These are phyloP conservation scores for Mrakia frigida DNA, from an alignment of 768 basidiomycete species.

Conservation along the genomic window DNA sequence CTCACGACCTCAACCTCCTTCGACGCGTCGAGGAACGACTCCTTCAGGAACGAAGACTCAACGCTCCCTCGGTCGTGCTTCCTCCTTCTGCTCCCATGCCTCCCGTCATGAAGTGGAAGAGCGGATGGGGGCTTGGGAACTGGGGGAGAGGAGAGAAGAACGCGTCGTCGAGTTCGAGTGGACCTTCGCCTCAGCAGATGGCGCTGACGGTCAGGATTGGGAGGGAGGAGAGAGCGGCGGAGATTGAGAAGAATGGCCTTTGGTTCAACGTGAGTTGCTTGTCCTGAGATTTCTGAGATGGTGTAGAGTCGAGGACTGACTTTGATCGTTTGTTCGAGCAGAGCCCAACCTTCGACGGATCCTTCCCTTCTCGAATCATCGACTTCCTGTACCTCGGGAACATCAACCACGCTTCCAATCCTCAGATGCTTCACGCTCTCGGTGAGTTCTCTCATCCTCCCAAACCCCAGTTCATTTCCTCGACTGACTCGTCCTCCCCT, in stretches of 20 bases:
- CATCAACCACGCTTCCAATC: slow-evolving; percentile 87
- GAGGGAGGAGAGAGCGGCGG: background rate
- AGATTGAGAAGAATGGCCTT: slow-evolving; percentile 8
- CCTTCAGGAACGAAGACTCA: slow-evolving; percentile 5
- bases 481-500: background rate
- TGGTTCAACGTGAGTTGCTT: slow-evolving; percentile 27
- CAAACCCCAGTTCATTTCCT: background rate
- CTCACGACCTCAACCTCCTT: slow-evolving; percentile 67
- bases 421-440: slow-evolving; percentile 89
- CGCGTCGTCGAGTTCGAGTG: slow-evolving; percentile 58
- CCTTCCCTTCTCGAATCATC: slow-evolving; percentile 87
- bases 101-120: slow-evolving; percentile 32
- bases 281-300: background rate
- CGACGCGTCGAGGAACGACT: slow-evolving; percentile 59
- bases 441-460: background rate
- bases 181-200: slow-evolving; percentile 52
- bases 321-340: background rate
- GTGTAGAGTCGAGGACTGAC: background rate
- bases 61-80: background rate
- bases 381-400: slow-evolving; percentile 94
- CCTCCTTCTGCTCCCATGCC: slow-evolving; percentile 10
- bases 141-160: slow-evolving; percentile 13
- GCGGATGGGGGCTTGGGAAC: slow-evolving; percentile 22
- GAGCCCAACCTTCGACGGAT: slow-evolving; percentile 67
- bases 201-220: slow-evolving; percentile 41